Evolutionary conservation across 1,139 yeast species (phyloP), one percentile per base, ranked within the genome.

Genomic region (Blastobotrys buckinghamii): DNA sequence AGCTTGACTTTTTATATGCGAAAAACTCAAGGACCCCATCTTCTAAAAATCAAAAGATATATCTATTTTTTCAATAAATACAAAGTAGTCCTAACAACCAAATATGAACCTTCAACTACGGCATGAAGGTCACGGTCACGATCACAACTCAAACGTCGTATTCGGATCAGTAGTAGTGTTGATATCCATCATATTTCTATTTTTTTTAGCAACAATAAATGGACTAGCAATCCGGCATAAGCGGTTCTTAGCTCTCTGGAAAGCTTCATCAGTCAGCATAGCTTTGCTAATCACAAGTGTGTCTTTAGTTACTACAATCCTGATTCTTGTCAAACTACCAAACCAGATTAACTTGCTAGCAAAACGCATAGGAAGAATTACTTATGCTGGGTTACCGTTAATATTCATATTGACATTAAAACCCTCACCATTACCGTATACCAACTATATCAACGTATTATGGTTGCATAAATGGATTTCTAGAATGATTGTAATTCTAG

Each of bases 391-490:
- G 50, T 67, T 85, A 22, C 94, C 95, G 0, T 67, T 87, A 32
- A 73, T 81, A 49, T 67, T 86, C 12, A 73, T 81, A 45, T 63
- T 88, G 15, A 77, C 81, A 0, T 59, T 84, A 32, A 69, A 86
- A 45, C 89, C 95, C 2, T 73, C 79, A 1, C 77, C 80, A 13
- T 61, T 79, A 45, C 77, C 80, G 1, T 64, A 72, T 17, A 76
- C 79, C 12, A 69, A 75, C 48, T 87, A 86, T 58, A 65, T 85
- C 50, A 72, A 76, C 38, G 64, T 81, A 13, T 59, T 87, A 6
- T 71, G 71, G 12, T 60, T 85, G 13, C 97, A 89, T 66, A 87
- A 86, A 63, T 87, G 96, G 96, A 64, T 84, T 0, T 82, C 94
- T 1, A 69, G 97, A 54, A 53, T 82, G 1, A 76, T 84, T 4